Base-by-base conservation (phyloP, 495 filamentous ascomycete species). In the Annulohypoxylon maeteangense region DNA sequence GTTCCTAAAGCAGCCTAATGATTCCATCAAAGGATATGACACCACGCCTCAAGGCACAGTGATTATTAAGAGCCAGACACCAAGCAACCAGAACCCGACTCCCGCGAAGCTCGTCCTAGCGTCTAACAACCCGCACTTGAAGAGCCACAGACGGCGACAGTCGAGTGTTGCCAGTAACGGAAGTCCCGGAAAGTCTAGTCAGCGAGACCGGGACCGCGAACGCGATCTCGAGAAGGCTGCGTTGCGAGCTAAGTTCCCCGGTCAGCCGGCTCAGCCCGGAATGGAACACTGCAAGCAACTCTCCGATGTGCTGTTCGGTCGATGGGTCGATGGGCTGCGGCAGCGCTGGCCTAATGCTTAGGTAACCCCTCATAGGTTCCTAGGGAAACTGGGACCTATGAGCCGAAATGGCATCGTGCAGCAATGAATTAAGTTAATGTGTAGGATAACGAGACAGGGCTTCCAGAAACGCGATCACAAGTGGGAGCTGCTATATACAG, bases 221-320 rank as follows among this genome's bases (percentile, higher is more conserved):
- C 58, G 76, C 53, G 77, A 79, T 57, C 79, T 81, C 44, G 86
- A 88, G 73, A 85, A 85, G 76, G 66, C 82, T 31, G 79, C 81
- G 7, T 62, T 86, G 7, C 78, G 83, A 68, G 79, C 80, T 0
- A 83, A 82, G 59, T 82, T 82, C 29, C 85, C 85, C 8, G 84
- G 84, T 5, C 82, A 82, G 7, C 80, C 76, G 1, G 67, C 87
- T 22, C 81, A 87, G 48, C 85, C 89, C 4, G 94, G 93, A 3
- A 94, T 97, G 93, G 93, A 97, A 76, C 93, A 97, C 78, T 92
- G 91, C 62, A 93, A 92, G 75, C 89, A 94, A 77, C 81, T 99
- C 25, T 91, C 92, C 10, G 94, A 98, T 80, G 90, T 97, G 27
- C 86, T 99, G 18, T 98, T 97, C 80, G 84, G 88, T 44, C 87